Evolutionary conservation across 768 basidiomycete species (phyloP).

Genomic region (Boletus bicolor): DNA sequence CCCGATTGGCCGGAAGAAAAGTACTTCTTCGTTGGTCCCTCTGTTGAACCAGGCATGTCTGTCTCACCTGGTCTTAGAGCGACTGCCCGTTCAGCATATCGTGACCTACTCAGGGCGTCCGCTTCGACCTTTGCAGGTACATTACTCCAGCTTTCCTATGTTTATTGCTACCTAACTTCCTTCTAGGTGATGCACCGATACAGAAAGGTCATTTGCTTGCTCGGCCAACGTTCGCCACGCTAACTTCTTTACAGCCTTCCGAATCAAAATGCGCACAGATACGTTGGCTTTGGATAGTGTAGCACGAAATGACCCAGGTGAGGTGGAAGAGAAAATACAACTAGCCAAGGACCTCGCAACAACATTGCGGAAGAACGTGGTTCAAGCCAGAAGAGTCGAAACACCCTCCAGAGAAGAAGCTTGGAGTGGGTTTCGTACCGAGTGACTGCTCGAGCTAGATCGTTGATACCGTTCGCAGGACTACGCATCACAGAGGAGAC

Average conservation of each 20-base stretch:
- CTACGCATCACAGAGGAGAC: constrained; percentile 75
- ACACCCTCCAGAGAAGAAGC: constrained; percentile 39
- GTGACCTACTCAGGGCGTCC: constrained; percentile 66
- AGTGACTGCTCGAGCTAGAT: not conserved
- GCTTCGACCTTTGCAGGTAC: constrained; percentile 63
- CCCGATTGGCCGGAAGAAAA: constrained; percentile 15
- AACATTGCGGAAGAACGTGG: constrained; percentile 77
- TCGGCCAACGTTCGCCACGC: not conserved
- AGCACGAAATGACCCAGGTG: constrained; percentile 41
- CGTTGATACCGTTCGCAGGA: constrained; percentile 39
- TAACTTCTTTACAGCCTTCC: constrained; percentile 55
- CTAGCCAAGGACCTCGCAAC: constrained; percentile 69
- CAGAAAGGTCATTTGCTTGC: constrained; percentile 39
- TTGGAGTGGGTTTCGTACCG: constrained; percentile 49
- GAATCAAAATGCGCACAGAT: constrained; percentile 62
- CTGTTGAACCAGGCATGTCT: constrained; percentile 39
- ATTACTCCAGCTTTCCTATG: not conserved
- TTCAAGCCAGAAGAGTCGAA: constrained; percentile 63
- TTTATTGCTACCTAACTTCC: not conserved
- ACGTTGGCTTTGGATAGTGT: constrained; percentile 38
- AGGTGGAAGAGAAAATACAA: constrained; percentile 52
- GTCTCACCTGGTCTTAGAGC: constrained; percentile 56
- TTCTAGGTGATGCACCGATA: constrained; percentile 54
- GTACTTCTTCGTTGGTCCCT: not conserved
- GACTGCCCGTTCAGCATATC: constrained; percentile 71